phyloP scores from a whole-genome alignment of 331 rosid genomes.

The Phaseolus coccineus region DNA sequence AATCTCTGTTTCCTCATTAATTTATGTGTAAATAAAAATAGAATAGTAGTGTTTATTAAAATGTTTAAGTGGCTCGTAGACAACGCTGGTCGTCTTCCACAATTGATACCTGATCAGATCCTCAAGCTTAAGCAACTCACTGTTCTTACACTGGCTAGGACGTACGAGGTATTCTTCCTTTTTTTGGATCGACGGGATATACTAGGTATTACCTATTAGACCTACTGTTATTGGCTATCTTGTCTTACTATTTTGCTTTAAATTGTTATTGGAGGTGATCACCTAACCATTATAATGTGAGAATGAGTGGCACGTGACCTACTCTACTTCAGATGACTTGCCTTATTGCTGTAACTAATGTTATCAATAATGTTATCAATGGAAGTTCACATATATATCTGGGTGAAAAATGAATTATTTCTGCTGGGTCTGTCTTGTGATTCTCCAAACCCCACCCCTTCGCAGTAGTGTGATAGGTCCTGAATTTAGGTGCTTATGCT shows the following conservation, averaged over 20 bases:
- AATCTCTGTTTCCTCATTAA: not conserved
- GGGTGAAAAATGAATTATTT: not conserved
- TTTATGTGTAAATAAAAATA: not conserved
- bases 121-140: conserved; percentile 94
- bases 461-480: not conserved
- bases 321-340: no score
- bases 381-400: no score
- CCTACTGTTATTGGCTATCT: not conserved
- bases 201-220: conserved; percentile 64
- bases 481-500: not conserved
- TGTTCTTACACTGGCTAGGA: conserved; percentile 95
- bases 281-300: no score
- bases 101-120: conserved; percentile 76
- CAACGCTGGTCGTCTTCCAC: conserved; percentile 67
- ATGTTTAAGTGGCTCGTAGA: conserved; percentile 51
- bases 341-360: no score
- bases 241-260: no score
- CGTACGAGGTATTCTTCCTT: conserved; percentile 64
- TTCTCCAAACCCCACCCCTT: not conserved
- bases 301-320: no score
- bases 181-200: conserved; percentile 50
- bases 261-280: no score
- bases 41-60: conserved; percentile 16
- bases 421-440: not conserved
- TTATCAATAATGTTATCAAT: no score